Conservation (phyloP, 1,284 basidiomycete genomes). For the Salmacisia buchloeana region DNA sequence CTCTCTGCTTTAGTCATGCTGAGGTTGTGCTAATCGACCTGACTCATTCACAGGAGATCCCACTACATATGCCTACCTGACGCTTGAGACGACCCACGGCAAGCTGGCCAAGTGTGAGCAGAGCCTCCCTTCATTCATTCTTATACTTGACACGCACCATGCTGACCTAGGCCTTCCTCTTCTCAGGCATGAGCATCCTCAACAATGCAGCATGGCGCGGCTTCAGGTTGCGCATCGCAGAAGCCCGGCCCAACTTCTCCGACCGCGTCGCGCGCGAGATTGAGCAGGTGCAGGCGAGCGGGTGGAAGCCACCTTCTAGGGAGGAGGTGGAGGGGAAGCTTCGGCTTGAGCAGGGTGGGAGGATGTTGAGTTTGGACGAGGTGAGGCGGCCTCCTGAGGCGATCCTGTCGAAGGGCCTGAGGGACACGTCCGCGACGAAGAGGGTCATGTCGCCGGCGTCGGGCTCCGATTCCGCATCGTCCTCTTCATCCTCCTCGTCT, state of each 20-base stretch:
- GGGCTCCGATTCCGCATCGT: background rate
- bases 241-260: slow-evolving; percentile 32
- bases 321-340: background rate
- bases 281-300: background rate
- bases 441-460: too few relatives aligned
- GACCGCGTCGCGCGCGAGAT: slow-evolving; percentile 10
- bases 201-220: slow-evolving; percentile 46
- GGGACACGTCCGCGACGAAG: background rate
- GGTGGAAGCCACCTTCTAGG: background rate
- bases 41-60: slow-evolving; percentile 8
- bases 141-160: background rate
- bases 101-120: slow-evolving; percentile 26
- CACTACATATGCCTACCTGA: slow-evolving; percentile 33
- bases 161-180: background rate
- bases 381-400: background rate
- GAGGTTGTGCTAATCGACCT: too few relatives aligned
- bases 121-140: background rate
- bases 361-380: background rate
- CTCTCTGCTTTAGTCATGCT: background rate
- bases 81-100: slow-evolving; percentile 24
- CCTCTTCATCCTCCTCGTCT: background rate
- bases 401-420: background rate
- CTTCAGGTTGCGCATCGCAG: slow-evolving; percentile 36
- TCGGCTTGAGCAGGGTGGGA: background rate
- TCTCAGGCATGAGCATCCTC: slow-evolving; percentile 25